phyloP scores from a whole-genome alignment of 169 alveolate genomes.

The Cryptosporidium viatorum region DNA sequence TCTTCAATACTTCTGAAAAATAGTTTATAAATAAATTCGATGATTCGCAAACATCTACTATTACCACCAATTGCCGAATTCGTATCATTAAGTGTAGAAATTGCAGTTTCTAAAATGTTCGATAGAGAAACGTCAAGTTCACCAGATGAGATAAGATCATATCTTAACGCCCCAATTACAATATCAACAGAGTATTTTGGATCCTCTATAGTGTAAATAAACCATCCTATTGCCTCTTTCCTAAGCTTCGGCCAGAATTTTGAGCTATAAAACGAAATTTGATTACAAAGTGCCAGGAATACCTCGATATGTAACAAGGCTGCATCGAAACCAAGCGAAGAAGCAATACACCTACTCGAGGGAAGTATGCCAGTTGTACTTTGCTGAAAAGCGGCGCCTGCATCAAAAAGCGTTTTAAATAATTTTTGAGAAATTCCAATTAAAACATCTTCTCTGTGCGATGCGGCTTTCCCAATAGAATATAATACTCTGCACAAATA shows the following conservation, averaged over 20 bases:
- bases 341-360: conserved; percentile 46
- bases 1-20: conserved; percentile 69
- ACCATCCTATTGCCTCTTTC: conserved; percentile 72
- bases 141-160: conserved; percentile 25
- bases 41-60: not conserved
- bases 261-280: conserved; percentile 14
- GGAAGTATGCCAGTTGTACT: conserved; percentile 57
- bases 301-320: conserved; percentile 67
- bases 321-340: conserved; percentile 72
- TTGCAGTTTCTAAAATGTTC: conserved; percentile 30
- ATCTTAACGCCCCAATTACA: conserved; percentile 61
- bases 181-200: conserved; percentile 70
- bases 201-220: conserved; percentile 58
- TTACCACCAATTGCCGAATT: not conserved
- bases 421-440: conserved; percentile 66
- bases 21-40: conserved; percentile 48
- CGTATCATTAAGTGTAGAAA: not conserved
- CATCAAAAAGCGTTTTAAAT: conserved; percentile 59
- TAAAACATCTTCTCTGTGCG: conserved; percentile 68
- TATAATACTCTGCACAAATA: conserved; percentile 29
- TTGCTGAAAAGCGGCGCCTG: conserved; percentile 74
- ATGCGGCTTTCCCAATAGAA: conserved; percentile 36
- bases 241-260: conserved; percentile 51
- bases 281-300: conserved; percentile 44
- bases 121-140: conserved; percentile 43